phyloP scores from a whole-genome alignment of 768 basidiomycete genomes.

The Xerocomus spinulosus region DNA sequence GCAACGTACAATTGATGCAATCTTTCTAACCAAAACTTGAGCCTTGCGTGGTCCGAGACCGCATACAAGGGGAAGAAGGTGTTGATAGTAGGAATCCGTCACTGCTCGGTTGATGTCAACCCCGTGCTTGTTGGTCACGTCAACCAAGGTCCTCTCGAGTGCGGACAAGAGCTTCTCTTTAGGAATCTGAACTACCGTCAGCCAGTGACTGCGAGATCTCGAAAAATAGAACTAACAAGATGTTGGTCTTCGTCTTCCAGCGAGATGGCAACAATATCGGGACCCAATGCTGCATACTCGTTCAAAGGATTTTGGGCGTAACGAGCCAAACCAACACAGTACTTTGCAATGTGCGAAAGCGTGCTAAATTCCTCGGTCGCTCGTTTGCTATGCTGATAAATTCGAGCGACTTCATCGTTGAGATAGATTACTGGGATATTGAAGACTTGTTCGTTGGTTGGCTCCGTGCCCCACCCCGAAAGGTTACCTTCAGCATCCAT shows the following conservation, averaged over 20 bases:
- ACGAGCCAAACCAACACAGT: slow-evolving; percentile 90
- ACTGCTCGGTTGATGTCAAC: slow-evolving; percentile 96
- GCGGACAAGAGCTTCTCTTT: slow-evolving; percentile 75
- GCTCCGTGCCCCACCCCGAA: slow-evolving; percentile 28
- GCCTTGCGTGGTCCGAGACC: slow-evolving; percentile 96
- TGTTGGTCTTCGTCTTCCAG: slow-evolving; percentile 87
- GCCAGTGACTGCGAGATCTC: neutral
- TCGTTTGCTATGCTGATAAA: slow-evolving; percentile 88
- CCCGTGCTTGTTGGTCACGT: slow-evolving; percentile 87
- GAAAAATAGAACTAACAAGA: slow-evolving; percentile 46
- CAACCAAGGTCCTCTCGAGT: slow-evolving; percentile 85
- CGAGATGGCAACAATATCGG: slow-evolving; percentile 76
- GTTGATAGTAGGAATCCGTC: slow-evolving; percentile 82
- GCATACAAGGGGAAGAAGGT: slow-evolving; percentile 83
- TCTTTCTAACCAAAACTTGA: slow-evolving; percentile 75
- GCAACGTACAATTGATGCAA: slow-evolving; percentile 61
- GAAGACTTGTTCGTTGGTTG: slow-evolving; percentile 40
- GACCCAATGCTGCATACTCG: slow-evolving; percentile 87
- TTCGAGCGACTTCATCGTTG: slow-evolving; percentile 86
- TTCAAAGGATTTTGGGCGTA: slow-evolving; percentile 92
- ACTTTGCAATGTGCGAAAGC: slow-evolving; percentile 74
- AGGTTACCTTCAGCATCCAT: slow-evolving; percentile 18
- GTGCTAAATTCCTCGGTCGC: slow-evolving; percentile 80
- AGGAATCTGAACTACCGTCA: slow-evolving; percentile 56
- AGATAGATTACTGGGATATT: slow-evolving; percentile 78